phyloP scores from a whole-genome alignment of 306 rosid genomes.

The Clitoria ternatea region DNA sequence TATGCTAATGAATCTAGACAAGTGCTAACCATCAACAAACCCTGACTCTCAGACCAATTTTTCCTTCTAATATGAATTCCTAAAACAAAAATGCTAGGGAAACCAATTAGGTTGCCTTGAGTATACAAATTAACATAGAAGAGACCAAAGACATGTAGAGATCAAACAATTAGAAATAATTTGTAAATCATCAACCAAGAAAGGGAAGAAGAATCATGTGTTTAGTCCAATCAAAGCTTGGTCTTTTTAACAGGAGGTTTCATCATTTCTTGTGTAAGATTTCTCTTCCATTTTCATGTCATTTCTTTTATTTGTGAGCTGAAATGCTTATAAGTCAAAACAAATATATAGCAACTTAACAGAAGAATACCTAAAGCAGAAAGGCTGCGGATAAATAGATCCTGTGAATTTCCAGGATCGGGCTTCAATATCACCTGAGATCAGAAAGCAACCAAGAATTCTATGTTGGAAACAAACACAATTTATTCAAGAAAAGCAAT shows the following conservation, averaged over 20 bases:
- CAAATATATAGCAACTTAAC: conserved; percentile 2
- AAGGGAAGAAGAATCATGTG: not conserved
- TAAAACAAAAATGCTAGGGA: not conserved
- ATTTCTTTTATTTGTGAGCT: not conserved
- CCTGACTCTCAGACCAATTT: not conserved
- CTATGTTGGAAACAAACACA: not conserved
- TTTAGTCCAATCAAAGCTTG: not conserved
- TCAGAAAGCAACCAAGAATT: conserved; percentile 23
- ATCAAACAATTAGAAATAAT: not conserved
- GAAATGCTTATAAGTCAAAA: conserved; percentile 12
- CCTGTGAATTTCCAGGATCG: conserved; percentile 99
- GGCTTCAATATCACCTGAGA: conserved; percentile 93
- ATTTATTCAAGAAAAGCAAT: not conserved
- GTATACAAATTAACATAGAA: not conserved
- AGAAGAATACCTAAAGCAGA: conserved; percentile 71
- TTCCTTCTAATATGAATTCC: not conserved
- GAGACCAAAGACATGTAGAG: not conserved
- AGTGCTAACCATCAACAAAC: not conserved
- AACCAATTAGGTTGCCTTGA: not conserved
- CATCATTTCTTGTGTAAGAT: not conserved
- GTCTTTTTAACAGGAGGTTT: not conserved
- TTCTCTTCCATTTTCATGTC: conserved; percentile 2
- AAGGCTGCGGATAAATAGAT: conserved; percentile 79
- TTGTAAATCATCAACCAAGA: not conserved
- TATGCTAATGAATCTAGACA: not conserved